These are phyloP conservation scores for Cicer cuneatum DNA, from an alignment of 306 rosid species.

Conservation along the genomic window DNA sequence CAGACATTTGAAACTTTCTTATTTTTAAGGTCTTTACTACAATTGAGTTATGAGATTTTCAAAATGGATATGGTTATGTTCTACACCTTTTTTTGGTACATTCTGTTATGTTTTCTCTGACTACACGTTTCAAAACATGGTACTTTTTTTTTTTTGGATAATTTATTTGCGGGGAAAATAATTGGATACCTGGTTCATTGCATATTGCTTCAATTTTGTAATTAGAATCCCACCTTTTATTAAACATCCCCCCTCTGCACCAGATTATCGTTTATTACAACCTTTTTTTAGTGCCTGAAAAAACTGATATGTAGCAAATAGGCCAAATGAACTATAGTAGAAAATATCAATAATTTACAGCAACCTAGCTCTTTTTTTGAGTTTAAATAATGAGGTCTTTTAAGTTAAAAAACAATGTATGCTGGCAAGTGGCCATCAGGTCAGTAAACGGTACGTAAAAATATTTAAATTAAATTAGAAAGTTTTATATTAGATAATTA, in stretches of 20 bases:
- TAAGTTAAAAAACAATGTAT: slow-evolving; percentile 21
- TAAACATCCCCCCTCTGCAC: slow-evolving; percentile 10
- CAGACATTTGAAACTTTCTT: neutral
- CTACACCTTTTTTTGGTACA: too few relatives aligned
- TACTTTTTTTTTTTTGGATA: neutral
- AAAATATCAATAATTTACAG: slow-evolving; percentile 5
- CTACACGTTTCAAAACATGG: neutral
- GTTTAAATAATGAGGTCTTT: neutral
- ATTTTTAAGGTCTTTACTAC: neutral
- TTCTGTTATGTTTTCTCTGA: neutral
- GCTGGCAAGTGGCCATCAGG: slow-evolving; percentile 7
- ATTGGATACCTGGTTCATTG: neutral
- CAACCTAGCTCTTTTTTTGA: slow-evolving; percentile 17
- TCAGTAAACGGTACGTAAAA: neutral
- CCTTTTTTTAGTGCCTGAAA: neutral
- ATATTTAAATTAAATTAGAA: neutral
- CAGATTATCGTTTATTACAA: slow-evolving; percentile 8
- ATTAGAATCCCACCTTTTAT: neutral
- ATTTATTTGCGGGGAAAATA: neutral
- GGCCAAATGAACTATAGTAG: slow-evolving; percentile 21
- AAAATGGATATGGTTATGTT: neutral
- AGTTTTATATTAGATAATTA: neutral
- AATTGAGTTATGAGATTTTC: slow-evolving; percentile 24
- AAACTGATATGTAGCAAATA: neutral
- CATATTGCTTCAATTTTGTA: slow-evolving; percentile 9